phyloP scores from a whole-genome alignment of 2,329 filamentous ascomycete genomes.

The Cordyceps cateniannulata region DNA sequence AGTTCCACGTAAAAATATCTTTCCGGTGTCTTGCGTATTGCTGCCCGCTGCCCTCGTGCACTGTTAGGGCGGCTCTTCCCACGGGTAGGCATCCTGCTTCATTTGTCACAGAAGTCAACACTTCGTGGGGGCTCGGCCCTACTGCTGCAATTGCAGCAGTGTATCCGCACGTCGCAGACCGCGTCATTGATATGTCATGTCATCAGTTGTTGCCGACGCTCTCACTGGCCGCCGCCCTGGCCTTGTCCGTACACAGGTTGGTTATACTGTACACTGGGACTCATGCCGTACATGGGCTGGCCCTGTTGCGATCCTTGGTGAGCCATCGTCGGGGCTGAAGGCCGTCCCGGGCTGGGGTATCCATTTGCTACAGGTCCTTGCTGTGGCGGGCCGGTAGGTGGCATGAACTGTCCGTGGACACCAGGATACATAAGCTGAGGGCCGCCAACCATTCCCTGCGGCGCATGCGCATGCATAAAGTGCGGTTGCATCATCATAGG shows the following conservation, averaged over 20 bases:
- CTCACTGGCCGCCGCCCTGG: slow-evolving; percentile 60
- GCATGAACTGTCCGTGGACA: slow-evolving; percentile 58
- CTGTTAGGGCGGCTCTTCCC: slow-evolving; percentile 6
- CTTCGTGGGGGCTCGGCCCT: slow-evolving; percentile 58
- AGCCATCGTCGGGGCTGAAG: slow-evolving; percentile 81
- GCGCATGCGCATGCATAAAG: slow-evolving; percentile 65
- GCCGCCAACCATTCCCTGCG: slow-evolving; percentile 61
- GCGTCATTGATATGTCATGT: slow-evolving; percentile 6
- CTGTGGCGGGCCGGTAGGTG: slow-evolving; percentile 47
- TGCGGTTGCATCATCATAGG: slow-evolving; percentile 79
- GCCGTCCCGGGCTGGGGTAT: slow-evolving; percentile 82
- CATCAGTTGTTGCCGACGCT: neutral
- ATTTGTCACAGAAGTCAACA: slow-evolving; percentile 31
- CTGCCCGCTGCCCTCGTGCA: slow-evolving; percentile 3
- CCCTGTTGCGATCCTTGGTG: slow-evolving; percentile 92
- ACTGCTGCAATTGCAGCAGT: slow-evolving; percentile 55
- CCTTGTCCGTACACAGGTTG: slow-evolving; percentile 67
- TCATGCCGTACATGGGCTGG: slow-evolving; percentile 71
- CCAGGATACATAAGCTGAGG: slow-evolving; percentile 83
- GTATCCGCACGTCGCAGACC: slow-evolving; percentile 59
- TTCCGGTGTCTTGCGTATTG: neutral
- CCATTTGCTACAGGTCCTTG: slow-evolving; percentile 62
- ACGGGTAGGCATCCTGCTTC: neutral
- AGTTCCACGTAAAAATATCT: slow-evolving; percentile 1
- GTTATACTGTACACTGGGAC: slow-evolving; percentile 65